Conservation (phyloP, 805 yeast genomes). For the Candida manassasensis region DNA sequence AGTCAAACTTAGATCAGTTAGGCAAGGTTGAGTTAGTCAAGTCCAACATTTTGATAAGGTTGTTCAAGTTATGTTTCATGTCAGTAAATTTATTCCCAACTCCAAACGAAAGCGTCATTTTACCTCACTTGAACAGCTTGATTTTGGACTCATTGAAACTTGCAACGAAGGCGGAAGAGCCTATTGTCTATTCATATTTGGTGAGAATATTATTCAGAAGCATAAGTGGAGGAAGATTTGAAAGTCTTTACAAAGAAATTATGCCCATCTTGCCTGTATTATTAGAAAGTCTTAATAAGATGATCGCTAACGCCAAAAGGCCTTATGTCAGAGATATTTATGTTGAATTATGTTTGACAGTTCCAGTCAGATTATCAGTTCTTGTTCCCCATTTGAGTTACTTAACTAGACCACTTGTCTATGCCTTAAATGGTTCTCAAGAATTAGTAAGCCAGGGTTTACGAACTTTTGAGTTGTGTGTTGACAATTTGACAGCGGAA, state of each 20-base stretch:
- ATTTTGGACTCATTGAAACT: conserved; percentile 74
- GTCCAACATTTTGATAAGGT: conserved; percentile 74
- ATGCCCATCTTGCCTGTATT: conserved; percentile 85
- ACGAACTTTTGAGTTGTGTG: conserved; percentile 90
- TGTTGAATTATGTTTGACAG: conserved; percentile 91
- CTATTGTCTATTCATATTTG: conserved; percentile 81
- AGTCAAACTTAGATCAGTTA: conserved; percentile 64
- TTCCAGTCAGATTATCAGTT: conserved; percentile 91
- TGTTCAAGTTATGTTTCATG: conserved; percentile 92
- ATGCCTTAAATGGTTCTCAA: conserved; percentile 83
- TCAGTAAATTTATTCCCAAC: conserved; percentile 89
- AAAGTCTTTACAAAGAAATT: conserved; percentile 85
- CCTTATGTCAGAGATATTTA: conserved; percentile 91
- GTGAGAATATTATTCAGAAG: conserved; percentile 87
- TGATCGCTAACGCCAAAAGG: conserved; percentile 76
- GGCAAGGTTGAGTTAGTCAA: conserved; percentile 77
- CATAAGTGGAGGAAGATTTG: conserved; percentile 96
- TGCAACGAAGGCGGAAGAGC: conserved; percentile 85
- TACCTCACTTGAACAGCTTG: conserved; percentile 82
- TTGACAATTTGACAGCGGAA: conserved; percentile 92
- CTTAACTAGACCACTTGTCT: conserved; percentile 85
- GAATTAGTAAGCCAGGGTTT: conserved; percentile 93
- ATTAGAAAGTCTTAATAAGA: conserved; percentile 76
- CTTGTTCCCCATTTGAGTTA: conserved; percentile 88
- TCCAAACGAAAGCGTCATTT: conserved; percentile 78